Evolutionary conservation across 192 early-diverging fungal genomes (phyloP), one percentile per base, ranked within the genome.

Genomic region (Phycomyces blakesleeanus): DNA sequence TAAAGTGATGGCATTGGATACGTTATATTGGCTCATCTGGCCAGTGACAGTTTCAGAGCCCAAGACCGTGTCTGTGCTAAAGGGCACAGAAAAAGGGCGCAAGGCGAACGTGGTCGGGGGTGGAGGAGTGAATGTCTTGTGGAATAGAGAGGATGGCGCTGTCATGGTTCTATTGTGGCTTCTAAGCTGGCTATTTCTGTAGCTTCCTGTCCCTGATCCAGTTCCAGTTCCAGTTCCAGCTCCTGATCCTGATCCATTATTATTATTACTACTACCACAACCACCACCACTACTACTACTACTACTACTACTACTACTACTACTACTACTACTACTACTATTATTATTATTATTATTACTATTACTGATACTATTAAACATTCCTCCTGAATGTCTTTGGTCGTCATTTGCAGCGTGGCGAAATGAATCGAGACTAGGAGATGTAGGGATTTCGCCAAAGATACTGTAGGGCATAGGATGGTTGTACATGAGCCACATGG

Each of bases 371-470:
- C n/a, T n/a, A n/a, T n/a, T n/a, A n/a, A n/a, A n/a, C n/a, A n/a
- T n/a, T n/a, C 29, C 29, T 34, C 29, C 29, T 34, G 29, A 34
- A 2, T 34, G 29, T 34, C 29, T 2, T 47, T 47, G 44, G 2
- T 47, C 44, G 18, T 54, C 51, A 42, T 63, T 51, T 21, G 51
- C 22, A 39, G 61, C 61, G 37, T 63, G 61, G 14, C 53, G 37
- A 42, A 54, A 63, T 39, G 61, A 25, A 54, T 57, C 56, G 24
- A 59, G 57, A 22, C 34, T 52, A 26, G 61, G 39, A 22, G 61
- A 37, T 16, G n/a, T 63, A 18, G 67, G 67, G 20, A 69, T 49
- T 41, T 69, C 67, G 8, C 60, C 26, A 55, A 69, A 55, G 1
- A 69, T 44, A 12, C 59, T 62, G 15, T 40, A 55, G 16, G 67